Base-by-base conservation (phyloP, 257 asterid species). In the Primulina eburnea region DNA sequence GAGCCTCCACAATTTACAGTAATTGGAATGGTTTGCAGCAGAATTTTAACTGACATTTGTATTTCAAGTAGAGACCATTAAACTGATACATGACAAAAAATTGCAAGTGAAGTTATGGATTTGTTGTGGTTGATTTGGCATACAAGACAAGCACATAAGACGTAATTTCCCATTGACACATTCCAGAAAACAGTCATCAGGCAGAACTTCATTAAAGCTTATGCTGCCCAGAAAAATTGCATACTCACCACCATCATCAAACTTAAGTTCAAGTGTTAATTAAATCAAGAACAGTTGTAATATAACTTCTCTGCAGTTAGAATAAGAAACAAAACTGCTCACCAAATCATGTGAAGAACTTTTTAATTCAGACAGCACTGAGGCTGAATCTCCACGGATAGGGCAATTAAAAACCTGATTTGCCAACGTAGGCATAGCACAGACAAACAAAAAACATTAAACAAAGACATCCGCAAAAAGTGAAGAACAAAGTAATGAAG, bases 311-410 rank as follows among this genome's bases (percentile, higher is more conserved):
- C 60, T 60, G 67, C 33, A 67, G 62, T 65, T 26, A 33, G 73
- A 50, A 78, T n/a, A 65, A 43, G 60, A 69, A 69, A 43, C 55
- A 43, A 43, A 0, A 60, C 24, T 53, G 73, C 95, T 87, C 75
- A 94, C 97, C 96, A 94, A 81, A 76, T 94, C 99, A 79, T 91
- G 99, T 40, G 99, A 88, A 50, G 97, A 94, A 78, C 67, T 83
- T 81, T 84, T 91, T 69, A 94, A 72, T 81, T 88, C 99, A 58
- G 97, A 72, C 78, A 94, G 74, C 56, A 94, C 89, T 37, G 88
- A 68, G 20, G 97, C 96, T 60, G 97, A 94, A 82, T 94, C 97
- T 80, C 82, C 92, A 72, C 97, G 87, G 68, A 94, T 94, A 47
- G 97, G 99, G 75, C 99, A 94, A 75, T 91, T 89, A 80, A 94